These are phyloP conservation scores for Venturia aucupariae DNA, from an alignment of 2,329 filamentous ascomycete genomes.

Conservation along the genomic window DNA sequence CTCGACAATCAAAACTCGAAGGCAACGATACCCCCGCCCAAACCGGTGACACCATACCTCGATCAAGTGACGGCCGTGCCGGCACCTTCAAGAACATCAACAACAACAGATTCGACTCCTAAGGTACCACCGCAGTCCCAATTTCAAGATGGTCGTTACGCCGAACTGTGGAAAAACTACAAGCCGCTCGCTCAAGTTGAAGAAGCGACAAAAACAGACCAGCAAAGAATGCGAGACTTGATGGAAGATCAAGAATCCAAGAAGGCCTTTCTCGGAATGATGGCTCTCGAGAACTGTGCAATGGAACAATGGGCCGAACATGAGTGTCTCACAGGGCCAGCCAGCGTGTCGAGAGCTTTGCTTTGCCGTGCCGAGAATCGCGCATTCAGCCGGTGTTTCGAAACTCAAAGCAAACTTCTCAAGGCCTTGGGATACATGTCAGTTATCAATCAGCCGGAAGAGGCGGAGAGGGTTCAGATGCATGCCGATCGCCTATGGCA, in stretches of 20 bases:
- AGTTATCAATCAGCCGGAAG: constrained; percentile 51
- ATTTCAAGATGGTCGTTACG: constrained; percentile 63
- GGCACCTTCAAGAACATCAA: constrained; percentile 15
- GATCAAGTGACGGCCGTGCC: constrained; percentile 14
- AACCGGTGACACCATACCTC: constrained; percentile 49
- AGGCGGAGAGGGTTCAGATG: constrained; percentile 80
- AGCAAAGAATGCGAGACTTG: constrained; percentile 72
- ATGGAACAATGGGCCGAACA: constrained; percentile 76
- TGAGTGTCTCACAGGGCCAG: constrained; percentile 61
- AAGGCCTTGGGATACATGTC: constrained; percentile 82
- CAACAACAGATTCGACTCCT: constrained; percentile 23
- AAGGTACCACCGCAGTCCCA: constrained; percentile 45
- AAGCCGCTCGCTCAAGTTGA: constrained; percentile 62
- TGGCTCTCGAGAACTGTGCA: constrained; percentile 88
- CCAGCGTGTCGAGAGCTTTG: constrained; percentile 57
- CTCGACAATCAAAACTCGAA: constrained; percentile 60
- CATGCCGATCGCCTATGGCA: constrained; percentile 88
- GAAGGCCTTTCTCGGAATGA: constrained; percentile 64
- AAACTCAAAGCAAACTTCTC: constrained; percentile 81
- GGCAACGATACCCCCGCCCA: constrained; percentile 21
- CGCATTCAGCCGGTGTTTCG: constrained; percentile 78
- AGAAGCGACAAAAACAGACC: constrained; percentile 59
- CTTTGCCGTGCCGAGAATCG: constrained; percentile 73
- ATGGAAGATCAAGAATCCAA: constrained; percentile 78
- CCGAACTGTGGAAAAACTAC: constrained; percentile 91